Evolutionary conservation across 805 yeast species (phyloP).

Genomic region (Ogataea pilisensis): DNA sequence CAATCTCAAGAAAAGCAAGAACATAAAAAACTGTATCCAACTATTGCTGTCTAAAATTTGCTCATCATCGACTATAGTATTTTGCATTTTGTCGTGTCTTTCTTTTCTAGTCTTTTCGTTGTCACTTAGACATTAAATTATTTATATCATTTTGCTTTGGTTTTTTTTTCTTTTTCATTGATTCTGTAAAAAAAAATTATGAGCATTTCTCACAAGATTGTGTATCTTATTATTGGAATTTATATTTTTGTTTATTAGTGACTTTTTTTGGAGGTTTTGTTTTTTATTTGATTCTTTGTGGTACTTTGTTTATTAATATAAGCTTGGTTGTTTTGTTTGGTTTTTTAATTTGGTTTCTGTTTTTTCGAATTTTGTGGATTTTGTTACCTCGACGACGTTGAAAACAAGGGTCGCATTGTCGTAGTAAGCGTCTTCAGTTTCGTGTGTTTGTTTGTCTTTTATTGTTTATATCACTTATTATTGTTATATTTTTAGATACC

Average conservation of each 20-base stretch:
- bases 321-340: too few relatives aligned
- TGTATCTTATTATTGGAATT: too few relatives aligned
- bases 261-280: too few relatives aligned
- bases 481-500: too few relatives aligned
- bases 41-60: conserved; percentile 6
- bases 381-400: neutral
- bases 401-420: too few relatives aligned
- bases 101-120: neutral
- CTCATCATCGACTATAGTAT: too few relatives aligned
- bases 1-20: neutral
- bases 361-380: neutral
- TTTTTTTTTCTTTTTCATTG: neutral
- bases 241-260: too few relatives aligned
- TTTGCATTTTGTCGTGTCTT: neutral
- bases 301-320: too few relatives aligned
- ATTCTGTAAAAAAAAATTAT: too few relatives aligned
- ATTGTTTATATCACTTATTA: conserved; percentile 4
- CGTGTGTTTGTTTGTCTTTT: neutral
- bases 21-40: conserved; percentile 15
- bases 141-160: neutral
- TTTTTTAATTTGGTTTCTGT: neutral
- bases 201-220: too few relatives aligned
- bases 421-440: neutral
- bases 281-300: too few relatives aligned
- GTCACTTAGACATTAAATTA: neutral